These are phyloP conservation scores for Suhomyces coccinellae DNA, from an alignment of 1,139 yeast genomes.

Conservation along the genomic window DNA sequence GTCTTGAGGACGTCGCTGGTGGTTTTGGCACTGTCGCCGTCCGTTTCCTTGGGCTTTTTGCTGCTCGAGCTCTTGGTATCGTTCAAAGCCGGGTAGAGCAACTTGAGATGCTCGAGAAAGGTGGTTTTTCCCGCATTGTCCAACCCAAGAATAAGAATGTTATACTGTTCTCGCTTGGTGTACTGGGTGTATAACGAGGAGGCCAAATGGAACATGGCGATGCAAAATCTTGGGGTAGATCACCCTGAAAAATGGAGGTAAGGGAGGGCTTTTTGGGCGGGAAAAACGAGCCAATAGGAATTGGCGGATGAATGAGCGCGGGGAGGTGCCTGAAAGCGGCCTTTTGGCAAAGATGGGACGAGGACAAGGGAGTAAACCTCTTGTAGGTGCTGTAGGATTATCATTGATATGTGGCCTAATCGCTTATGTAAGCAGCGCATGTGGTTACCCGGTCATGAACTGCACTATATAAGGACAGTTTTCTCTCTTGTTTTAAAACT, in stretches of 20 bases:
- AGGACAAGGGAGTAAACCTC: neutral
- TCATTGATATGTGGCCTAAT: neutral
- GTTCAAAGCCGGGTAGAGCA: constrained; percentile 36
- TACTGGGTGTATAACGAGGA: constrained; percentile 49
- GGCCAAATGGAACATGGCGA: constrained; percentile 46
- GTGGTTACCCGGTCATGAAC: constrained; percentile 11
- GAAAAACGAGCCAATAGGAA: neutral
- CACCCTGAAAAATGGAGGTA: neutral
- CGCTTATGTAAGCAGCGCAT: constrained; percentile 1
- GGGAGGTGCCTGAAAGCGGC: neutral
- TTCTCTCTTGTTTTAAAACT: neutral
- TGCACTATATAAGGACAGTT: neutral
- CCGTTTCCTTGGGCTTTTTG: constrained; percentile 1
- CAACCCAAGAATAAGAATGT: constrained; percentile 77
- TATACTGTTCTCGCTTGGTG: constrained; percentile 50
- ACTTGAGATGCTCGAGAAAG: constrained; percentile 52
- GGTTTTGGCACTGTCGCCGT: constrained; percentile 10
- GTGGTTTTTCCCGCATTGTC: constrained; percentile 98
- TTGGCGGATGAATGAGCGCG: neutral
- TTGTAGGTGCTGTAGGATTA: neutral
- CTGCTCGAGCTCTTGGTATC: constrained; percentile 15
- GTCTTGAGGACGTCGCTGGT: constrained; percentile 35
- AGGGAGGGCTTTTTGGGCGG: neutral
- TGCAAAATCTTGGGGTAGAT: neutral
- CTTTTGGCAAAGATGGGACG: neutral